These are phyloP conservation scores for Colletotrichum sp. DNA, from an alignment of 2,329 filamentous ascomycete genomes.

Conservation along the genomic window DNA sequence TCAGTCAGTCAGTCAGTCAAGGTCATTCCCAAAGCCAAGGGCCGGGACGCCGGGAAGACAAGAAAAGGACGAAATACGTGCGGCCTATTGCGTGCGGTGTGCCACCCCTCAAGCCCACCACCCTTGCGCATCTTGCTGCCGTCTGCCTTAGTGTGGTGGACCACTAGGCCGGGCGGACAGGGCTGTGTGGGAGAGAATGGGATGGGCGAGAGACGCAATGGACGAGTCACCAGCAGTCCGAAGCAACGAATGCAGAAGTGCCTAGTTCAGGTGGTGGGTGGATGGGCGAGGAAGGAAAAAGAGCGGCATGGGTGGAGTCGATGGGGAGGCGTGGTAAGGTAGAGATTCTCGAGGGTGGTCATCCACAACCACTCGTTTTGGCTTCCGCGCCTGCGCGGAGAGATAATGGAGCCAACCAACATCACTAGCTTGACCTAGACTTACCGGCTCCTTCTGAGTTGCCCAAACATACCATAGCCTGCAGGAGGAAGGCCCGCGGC, in stretches of 20 bases:
- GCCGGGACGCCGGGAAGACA: background rate
- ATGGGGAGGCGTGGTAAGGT: background rate
- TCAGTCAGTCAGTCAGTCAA: background rate
- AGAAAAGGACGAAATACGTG: background rate
- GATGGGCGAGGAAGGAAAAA: background rate
- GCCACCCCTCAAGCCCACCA: background rate
- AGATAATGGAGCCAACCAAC: background rate
- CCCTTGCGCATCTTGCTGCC: background rate
- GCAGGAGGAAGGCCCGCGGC: background rate
- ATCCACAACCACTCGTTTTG: background rate
- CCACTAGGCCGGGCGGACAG: background rate
- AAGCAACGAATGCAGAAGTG: background rate
- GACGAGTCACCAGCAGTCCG: background rate
- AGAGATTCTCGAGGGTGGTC: background rate
- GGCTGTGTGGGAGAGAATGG: background rate
- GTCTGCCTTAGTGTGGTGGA: background rate
- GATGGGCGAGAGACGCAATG: background rate
- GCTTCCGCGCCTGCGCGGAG: background rate
- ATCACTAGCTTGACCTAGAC: background rate
- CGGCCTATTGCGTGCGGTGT: background rate
- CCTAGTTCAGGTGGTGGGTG: background rate
- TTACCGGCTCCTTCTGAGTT: background rate
- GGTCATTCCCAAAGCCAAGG: background rate
- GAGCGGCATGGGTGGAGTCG: constrained; percentile 3
- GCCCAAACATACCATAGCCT: background rate